phyloP scores from a whole-genome alignment of 139 green algal genomes.

The Tetraselmis striata region DNA sequence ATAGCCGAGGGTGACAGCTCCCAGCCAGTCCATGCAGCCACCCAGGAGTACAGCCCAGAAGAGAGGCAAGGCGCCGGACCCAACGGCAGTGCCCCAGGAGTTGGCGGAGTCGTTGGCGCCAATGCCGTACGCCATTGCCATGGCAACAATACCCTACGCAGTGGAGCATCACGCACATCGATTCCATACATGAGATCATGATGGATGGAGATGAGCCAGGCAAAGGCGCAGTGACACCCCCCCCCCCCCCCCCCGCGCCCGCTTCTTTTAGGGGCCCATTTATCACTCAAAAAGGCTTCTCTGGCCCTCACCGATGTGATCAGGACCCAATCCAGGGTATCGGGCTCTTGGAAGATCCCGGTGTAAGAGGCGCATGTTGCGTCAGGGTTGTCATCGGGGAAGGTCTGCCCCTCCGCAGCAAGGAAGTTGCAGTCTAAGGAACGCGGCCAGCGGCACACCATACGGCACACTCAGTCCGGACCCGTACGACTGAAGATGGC shows the following conservation, averaged over 20 bases:
- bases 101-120: constrained; percentile 37
- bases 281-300: neutral
- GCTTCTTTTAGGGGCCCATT: too few species aligned
- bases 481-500: too few species aligned
- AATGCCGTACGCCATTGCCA: constrained; percentile 27
- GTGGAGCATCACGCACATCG: neutral
- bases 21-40: constrained; percentile 28
- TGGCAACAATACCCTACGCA: constrained; percentile 4
- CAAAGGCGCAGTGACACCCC: too few species aligned
- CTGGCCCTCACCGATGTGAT: neutral
- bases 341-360: neutral
- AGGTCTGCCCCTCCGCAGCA: neutral
- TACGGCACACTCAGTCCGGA: too few species aligned
- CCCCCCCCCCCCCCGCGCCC: too few species aligned
- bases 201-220: too few species aligned
- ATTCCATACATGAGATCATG: too few species aligned
- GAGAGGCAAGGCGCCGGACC: constrained; percentile 28
- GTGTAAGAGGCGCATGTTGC: neutral
- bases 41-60: constrained; percentile 22
- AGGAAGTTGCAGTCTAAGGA: neutral
- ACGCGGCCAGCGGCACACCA: too few species aligned
- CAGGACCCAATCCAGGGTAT: neutral
- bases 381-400: neutral
- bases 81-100: constrained; percentile 43
- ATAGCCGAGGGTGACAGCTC: constrained; percentile 27